These are phyloP conservation scores for Dichotomopilus funicola DNA, from an alignment of 2,329 filamentous ascomycete species.

Conservation along the genomic window DNA sequence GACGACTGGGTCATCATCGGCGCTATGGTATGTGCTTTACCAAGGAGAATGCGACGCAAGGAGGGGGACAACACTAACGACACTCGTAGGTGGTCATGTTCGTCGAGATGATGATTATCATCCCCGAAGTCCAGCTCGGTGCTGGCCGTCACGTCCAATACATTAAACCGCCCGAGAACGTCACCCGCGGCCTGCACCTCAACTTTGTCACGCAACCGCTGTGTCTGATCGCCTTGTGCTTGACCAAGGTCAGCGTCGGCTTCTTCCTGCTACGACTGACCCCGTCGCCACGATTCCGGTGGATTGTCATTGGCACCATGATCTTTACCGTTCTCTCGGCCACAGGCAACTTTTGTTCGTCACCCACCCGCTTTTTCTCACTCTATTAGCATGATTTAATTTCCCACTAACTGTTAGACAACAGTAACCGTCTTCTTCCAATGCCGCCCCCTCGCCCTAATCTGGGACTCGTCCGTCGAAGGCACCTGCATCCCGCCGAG, in stretches of 20 bases:
- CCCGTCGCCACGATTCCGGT: slow-evolving; percentile 16
- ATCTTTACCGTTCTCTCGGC: slow-evolving; percentile 25
- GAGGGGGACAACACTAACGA: background rate
- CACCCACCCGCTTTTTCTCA: background rate
- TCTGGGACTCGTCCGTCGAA: slow-evolving; percentile 20
- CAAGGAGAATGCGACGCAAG: background rate
- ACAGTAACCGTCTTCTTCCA: slow-evolving; percentile 26
- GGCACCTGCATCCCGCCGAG: slow-evolving; percentile 23
- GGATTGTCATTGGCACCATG: slow-evolving; percentile 22
- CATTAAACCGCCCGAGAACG: slow-evolving; percentile 22
- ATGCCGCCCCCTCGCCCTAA: slow-evolving; percentile 22
- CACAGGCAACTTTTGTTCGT: slow-evolving; percentile 22
- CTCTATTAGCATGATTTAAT: too few relatives aligned
- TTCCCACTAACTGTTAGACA: background rate
- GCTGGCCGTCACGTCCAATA: slow-evolving; percentile 26
- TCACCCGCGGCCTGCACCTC: slow-evolving; percentile 23
- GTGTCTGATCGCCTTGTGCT: slow-evolving; percentile 24
- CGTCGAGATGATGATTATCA: slow-evolving; percentile 26
- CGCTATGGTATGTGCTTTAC: slow-evolving; percentile 23
- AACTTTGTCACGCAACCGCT: slow-evolving; percentile 30
- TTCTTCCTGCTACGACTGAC: slow-evolving; percentile 27
- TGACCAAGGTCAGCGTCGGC: slow-evolving; percentile 28
- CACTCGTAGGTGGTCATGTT: slow-evolving; percentile 18
- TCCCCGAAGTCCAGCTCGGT: slow-evolving; percentile 24
- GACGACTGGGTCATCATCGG: slow-evolving; percentile 28